Conservation (phyloP, 78 protist genomes). For the Thecamonas trahens region DNA sequence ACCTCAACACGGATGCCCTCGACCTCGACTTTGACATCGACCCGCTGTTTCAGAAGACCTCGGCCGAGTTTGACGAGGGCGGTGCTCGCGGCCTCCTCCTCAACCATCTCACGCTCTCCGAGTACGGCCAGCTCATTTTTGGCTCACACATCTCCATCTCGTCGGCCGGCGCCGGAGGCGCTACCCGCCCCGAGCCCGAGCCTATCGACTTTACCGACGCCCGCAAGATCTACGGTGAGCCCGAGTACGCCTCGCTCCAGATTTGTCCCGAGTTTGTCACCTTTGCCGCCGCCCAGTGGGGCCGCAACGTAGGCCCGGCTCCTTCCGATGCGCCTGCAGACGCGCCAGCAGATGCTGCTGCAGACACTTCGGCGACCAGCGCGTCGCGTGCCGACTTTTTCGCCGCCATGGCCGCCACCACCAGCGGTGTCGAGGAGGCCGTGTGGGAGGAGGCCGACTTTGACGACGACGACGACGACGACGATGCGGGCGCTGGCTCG, state of each 20-base stretch:
- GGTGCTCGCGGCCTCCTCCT: constrained; percentile 62
- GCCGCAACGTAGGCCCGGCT: too few relatives aligned
- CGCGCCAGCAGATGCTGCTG: not conserved
- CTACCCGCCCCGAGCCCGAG: constrained; percentile 11
- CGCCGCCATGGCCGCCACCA: too few relatives aligned
- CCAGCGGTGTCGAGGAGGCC: too few relatives aligned
- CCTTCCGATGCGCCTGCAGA: not conserved
- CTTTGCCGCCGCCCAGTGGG: not conserved
- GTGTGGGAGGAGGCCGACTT: not conserved
- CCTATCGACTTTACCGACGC: not conserved
- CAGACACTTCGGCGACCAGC: too few relatives aligned
- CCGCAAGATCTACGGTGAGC: not conserved
- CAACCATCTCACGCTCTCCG: constrained; percentile 37
- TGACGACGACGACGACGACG: constrained; percentile 3
- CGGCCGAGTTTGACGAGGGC: constrained; percentile 77
- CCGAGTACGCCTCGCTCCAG: not conserved
- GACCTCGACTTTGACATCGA: constrained; percentile 48
- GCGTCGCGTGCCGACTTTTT: too few relatives aligned
- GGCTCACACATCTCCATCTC: too few relatives aligned
- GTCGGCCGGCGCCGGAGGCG: not conserved
- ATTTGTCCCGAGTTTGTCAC: not conserved
- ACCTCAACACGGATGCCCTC: constrained; percentile 29
- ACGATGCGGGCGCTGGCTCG: too few relatives aligned
- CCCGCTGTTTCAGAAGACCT: constrained; percentile 68
- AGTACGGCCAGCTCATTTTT: constrained; percentile 40